phyloP scores from a whole-genome alignment of 345 rosid species.

The Pugionium cornutum region DNA sequence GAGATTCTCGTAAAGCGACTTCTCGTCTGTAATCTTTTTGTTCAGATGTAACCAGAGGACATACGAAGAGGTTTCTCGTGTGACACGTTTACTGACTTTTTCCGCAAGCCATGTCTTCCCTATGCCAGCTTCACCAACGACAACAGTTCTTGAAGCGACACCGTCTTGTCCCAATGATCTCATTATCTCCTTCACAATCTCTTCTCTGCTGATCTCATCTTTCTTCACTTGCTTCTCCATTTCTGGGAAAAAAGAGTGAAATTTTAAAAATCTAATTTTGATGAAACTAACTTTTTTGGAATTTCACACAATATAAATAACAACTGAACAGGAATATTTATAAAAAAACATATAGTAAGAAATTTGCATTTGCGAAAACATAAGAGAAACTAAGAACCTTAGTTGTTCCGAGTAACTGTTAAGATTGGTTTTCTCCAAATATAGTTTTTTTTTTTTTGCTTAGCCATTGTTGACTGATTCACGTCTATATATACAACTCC shows the following conservation, averaged over 20 bases:
- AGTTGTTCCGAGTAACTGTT: conserved; percentile 3
- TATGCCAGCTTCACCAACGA: conserved; percentile 42
- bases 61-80: background rate
- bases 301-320: too few relatives aligned
- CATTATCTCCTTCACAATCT: conserved; percentile 7
- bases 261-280: background rate
- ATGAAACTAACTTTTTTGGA: background rate
- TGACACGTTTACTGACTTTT: conserved; percentile 18
- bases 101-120: conserved; percentile 43
- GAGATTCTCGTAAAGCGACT: conserved; percentile 37
- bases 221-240: conserved; percentile 28
- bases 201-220: conserved; percentile 5
- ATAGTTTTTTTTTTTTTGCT: background rate
- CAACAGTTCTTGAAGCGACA: conserved; percentile 17
- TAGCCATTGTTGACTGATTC: conserved; percentile 1
- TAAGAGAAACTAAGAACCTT: conserved; percentile 18
- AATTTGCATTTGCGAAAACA: background rate
- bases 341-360: background rate
- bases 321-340: background rate
- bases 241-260: background rate
- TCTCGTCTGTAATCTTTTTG: conserved; percentile 1
- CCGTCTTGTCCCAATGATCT: conserved; percentile 2
- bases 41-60: conserved; percentile 41
- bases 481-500: conserved; percentile 28
- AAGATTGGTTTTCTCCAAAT: background rate